Evolutionary conservation across 2,329 filamentous ascomycete species (phyloP).

Genomic region (Ceratocystis papillata): DNA sequence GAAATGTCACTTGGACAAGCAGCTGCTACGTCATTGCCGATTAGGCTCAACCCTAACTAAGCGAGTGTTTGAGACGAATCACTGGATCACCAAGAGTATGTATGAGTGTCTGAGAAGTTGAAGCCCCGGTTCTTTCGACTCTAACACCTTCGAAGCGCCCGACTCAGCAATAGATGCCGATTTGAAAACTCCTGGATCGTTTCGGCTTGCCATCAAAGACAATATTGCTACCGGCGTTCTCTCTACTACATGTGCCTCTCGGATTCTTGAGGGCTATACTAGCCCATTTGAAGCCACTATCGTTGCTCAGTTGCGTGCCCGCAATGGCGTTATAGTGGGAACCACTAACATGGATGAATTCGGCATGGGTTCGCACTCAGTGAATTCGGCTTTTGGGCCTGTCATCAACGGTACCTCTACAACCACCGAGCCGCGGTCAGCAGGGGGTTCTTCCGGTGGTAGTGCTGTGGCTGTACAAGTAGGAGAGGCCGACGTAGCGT

Average conservation of each 20-base stretch:
- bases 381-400: slow-evolving; percentile 55
- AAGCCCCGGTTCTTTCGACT: background rate
- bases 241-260: slow-evolving; percentile 76
- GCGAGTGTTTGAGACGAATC: slow-evolving; percentile 4
- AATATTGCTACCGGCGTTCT: slow-evolving; percentile 57
- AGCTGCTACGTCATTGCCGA: background rate
- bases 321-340: slow-evolving; percentile 54
- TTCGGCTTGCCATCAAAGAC: slow-evolving; percentile 58
- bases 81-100: slow-evolving; percentile 18
- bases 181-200: slow-evolving; percentile 26
- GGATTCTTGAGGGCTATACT: slow-evolving; percentile 56
- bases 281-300: slow-evolving; percentile 79
- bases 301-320: slow-evolving; percentile 52
- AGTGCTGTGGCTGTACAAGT: slow-evolving; percentile 74
- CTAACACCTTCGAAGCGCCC: background rate
- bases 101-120: background rate
- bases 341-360: slow-evolving; percentile 96
- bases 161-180: background rate
- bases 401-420: slow-evolving; percentile 45
- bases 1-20: background rate
- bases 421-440: slow-evolving; percentile 43
- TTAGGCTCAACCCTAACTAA: background rate
- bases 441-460: slow-evolving; percentile 85
- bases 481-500: slow-evolving; percentile 48
- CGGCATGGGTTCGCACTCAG: slow-evolving; percentile 83